Conservation (phyloP, 345 rosid species). For the Lepidium didymum region DNA sequence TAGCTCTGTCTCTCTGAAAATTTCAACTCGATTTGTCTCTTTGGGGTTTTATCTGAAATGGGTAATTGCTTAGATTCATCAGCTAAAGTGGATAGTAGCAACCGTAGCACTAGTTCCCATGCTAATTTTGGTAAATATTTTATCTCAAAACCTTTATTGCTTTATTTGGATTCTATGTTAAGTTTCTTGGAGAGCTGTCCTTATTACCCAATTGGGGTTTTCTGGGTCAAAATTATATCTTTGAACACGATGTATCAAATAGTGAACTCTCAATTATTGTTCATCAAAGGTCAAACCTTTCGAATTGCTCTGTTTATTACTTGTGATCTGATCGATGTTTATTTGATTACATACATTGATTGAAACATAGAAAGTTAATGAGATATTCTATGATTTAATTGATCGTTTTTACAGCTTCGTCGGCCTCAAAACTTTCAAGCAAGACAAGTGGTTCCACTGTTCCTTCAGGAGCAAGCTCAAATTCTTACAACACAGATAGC, state of each 20-base stretch:
- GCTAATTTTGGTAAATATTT: constrained; percentile 46
- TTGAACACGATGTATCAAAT: background rate
- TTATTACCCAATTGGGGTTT: background rate
- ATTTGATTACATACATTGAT: background rate
- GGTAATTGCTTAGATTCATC: constrained; percentile 72
- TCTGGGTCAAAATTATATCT: background rate
- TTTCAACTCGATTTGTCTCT: background rate
- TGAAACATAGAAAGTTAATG: background rate
- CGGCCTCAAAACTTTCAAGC: constrained; percentile 55
- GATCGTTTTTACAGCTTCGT: constrained; percentile 46
- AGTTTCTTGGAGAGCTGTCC: background rate
- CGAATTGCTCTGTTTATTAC: background rate
- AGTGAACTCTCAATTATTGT: background rate
- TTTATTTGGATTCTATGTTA: background rate
- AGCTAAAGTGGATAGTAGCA: constrained; percentile 55
- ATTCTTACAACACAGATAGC: constrained; percentile 44
- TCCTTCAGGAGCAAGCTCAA: constrained; percentile 49
- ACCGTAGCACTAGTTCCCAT: constrained; percentile 42
- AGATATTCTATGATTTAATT: background rate
- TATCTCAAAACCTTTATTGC: background rate
- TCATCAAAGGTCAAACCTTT: constrained; percentile 3
- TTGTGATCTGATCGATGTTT: background rate
- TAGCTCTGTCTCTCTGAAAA: constrained; percentile 3
- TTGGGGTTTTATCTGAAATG: constrained; percentile 25
- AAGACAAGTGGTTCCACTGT: constrained; percentile 58